Evolutionary conservation across 495 filamentous ascomycete genomes (phyloP), one percentile per base, ranked within the genome.

Genomic region (Extremus antarcticus): DNA sequence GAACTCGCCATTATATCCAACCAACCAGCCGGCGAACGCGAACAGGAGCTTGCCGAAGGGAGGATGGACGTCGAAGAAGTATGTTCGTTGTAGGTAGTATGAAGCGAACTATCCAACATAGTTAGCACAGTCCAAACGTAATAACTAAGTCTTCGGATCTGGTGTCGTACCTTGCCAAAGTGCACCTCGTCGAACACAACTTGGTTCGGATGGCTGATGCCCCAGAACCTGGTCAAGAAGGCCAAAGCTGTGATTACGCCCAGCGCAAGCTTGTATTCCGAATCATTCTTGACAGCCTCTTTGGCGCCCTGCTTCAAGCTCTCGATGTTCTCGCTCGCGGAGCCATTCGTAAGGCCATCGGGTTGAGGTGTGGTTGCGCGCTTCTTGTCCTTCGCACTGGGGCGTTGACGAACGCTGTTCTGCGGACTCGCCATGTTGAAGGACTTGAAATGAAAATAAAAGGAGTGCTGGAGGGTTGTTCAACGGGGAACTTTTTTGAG

Each of bases 51-150:
- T 90, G 69, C 87, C 92, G 63, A 99, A 95, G 9, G 92, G 92
- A 47, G 92, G 92, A 70, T 99, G 92, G 43, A 99, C 92, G 77
- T 99, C 92, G 80, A 99, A 99, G 80, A 99, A 99, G 74, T 97
- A 99, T 25, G 89, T 97, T 67, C 88, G 84, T 73, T 96, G 85
- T 38, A 99, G 83, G 66, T 99, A 99, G 71, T 96, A 94, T 15
- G 88, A 94, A 54, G 89, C 90, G 65, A 95, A 95, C 89, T 95
- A 68, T 24, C 3, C 4, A 3, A 25, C 25, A 41, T 1, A 45
- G 7, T 41, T 21, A 13, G 3, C 39, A 7, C 29, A 13, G 13
- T 35, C 29, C 15, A 22, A 56, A 13, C 3, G 22, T 47, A 3
- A 32, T 25, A 20, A 16, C 32, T 16, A 7, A 35, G 29, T 35